Evolutionary conservation across 2,329 filamentous ascomycete genomes (phyloP).

Genomic region (Cladophialophora bantiana): DNA sequence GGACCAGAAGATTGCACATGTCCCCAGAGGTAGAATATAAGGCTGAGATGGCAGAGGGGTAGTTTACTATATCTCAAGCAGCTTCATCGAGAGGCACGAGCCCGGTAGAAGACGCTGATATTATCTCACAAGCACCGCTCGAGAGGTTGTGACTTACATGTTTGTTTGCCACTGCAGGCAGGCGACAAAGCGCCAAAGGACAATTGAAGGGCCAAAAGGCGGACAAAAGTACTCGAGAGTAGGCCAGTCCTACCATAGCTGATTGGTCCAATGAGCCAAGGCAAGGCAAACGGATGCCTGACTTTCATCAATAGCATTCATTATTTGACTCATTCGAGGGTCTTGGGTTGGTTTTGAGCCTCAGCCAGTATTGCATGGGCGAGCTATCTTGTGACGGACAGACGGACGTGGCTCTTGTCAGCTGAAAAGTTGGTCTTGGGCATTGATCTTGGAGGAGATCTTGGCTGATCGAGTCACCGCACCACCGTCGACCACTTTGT

Average conservation of each 20-base stretch:
- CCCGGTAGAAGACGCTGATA: background rate
- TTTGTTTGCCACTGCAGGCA: constrained; percentile 1
- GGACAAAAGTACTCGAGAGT: constrained; percentile 8
- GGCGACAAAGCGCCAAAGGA: background rate
- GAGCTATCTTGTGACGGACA: background rate
- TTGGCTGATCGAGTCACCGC: background rate
- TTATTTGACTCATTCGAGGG: background rate
- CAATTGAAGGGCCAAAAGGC: constrained; percentile 7
- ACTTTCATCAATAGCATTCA: background rate
- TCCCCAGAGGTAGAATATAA: background rate
- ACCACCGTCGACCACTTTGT: background rate
- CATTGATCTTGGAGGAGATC: background rate
- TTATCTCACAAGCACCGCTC: background rate
- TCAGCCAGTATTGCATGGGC: constrained; percentile 1
- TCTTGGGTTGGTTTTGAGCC: constrained; percentile 1
- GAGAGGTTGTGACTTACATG: constrained; percentile 14
- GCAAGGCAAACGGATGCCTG: constrained; percentile 26
- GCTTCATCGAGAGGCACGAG: background rate
- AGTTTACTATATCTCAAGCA: background rate
- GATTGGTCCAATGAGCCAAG: constrained; percentile 19
- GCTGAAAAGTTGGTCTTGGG: background rate
- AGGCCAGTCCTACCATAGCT: constrained; percentile 12
- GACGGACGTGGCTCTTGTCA: background rate
- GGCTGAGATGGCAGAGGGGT: constrained; percentile 12
- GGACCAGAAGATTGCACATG: constrained; percentile 31